A percentile compares a stretch with the other conserved stretches of the same genome.
phyloP scores from a whole-genome alignment of 257 asterid genomes.

The Knoxia roxburghii region DNA sequence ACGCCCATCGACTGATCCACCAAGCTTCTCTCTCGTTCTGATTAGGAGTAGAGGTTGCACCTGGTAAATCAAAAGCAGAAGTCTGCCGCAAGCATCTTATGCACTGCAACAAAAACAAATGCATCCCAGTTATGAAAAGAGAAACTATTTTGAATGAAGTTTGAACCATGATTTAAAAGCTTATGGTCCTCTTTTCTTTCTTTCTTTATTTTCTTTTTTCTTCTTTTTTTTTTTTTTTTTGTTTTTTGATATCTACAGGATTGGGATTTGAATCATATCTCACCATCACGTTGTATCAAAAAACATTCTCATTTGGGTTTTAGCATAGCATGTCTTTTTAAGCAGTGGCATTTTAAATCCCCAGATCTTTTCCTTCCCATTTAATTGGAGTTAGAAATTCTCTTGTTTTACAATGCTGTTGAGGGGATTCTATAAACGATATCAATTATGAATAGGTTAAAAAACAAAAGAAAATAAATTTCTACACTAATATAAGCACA shows the following conservation, averaged over 20 bases:
- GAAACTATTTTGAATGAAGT: neutral
- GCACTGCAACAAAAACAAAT: constrained; percentile 51
- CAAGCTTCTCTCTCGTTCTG: constrained; percentile 77
- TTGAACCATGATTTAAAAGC: neutral
- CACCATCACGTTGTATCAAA: no score
- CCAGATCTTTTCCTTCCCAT: no score
- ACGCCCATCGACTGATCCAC: constrained; percentile 98
- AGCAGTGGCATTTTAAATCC: no score
- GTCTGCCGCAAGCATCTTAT: constrained; percentile 97
- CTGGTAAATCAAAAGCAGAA: constrained; percentile 74
- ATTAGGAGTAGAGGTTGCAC: constrained; percentile 31
- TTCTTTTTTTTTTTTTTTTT: no score
- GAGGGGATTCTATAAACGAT: no score
- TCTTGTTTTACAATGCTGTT: no score
- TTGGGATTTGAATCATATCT: no score
- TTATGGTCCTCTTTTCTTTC: neutral
- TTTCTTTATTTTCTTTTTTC: no score
- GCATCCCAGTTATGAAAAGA: neutral
- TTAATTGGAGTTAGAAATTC: no score
- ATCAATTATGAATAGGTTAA: neutral
- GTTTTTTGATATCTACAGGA: neutral
- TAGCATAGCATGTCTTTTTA: no score
- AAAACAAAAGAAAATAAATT: neutral
- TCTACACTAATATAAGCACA: neutral
- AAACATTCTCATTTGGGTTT: no score